A percentile compares a stretch with the other conserved stretches of the same genome.
Evolutionary conservation across 805 yeast species (phyloP).

Genomic region (Candida maltosa): DNA sequence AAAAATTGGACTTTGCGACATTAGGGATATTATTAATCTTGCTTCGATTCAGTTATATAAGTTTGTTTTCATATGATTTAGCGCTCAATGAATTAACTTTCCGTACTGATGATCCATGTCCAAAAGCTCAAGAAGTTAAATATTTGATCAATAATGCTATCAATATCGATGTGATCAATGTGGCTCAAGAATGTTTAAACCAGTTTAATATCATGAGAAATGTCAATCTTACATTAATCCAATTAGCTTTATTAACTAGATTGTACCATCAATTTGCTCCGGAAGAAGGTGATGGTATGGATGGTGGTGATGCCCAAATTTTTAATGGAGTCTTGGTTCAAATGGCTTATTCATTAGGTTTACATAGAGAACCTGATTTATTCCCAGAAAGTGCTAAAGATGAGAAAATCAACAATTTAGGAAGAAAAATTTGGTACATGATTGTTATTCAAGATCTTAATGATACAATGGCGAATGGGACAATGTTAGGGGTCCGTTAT

Average conservation of each 20-base stretch:
- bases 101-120: slow-evolving; percentile 20
- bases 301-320: slow-evolving; percentile 57
- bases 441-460: slow-evolving; percentile 27
- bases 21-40: slow-evolving; percentile 32
- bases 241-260: slow-evolving; percentile 50
- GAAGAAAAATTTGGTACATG: slow-evolving; percentile 59
- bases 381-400: slow-evolving; percentile 20
- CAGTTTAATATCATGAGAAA: slow-evolving; percentile 32
- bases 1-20: slow-evolving; percentile 28
- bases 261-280: slow-evolving; percentile 48
- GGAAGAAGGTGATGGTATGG: slow-evolving; percentile 55
- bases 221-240: slow-evolving; percentile 50
- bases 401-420: slow-evolving; percentile 37
- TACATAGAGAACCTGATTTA: slow-evolving; percentile 62
- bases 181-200: slow-evolving; percentile 33
- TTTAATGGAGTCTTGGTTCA: slow-evolving; percentile 56
- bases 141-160: slow-evolving; percentile 28
- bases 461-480: slow-evolving; percentile 31
- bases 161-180: slow-evolving; percentile 23
- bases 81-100: slow-evolving; percentile 23
- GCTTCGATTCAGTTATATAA: slow-evolving; percentile 30
- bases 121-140: slow-evolving; percentile 19
- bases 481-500: slow-evolving; percentile 25
- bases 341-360: slow-evolving; percentile 65
- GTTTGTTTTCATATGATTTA: slow-evolving; percentile 28